Base-by-base conservation (phyloP, 768 basidiomycete species). In the Clitopilus hobsonii region DNA sequence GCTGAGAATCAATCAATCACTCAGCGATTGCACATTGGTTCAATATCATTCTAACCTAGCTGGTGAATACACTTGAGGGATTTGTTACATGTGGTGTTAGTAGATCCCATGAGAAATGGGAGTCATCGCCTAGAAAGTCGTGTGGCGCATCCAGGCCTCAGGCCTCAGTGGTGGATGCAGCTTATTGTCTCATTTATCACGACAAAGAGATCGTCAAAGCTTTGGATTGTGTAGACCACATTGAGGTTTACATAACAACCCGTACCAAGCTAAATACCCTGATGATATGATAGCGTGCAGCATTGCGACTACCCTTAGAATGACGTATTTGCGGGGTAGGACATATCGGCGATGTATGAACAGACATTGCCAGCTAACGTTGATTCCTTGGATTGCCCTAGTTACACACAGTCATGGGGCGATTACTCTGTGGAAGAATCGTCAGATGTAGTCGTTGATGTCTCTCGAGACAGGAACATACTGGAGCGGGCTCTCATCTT, bases 401-500 rank as follows among this genome's bases (percentile, higher is more conserved):
- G 60, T 58, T 63, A 61, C 47, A 61, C 57, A 58, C 59, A 18
- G 26, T 36, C 56, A 23, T 45, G 41, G 56, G 61, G 55, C 64
- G 61, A 65, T 75, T 76, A 76, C 69, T 75, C 75, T 75, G 69
- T n/a, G 50, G 26, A 28, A 41, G 51, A 54, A 59, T 14, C 23
- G 22, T 50, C 14, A 51, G 49, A 24, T 30, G 25, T 49, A 25
- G 10, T 22, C 7, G 16, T 13, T 48, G 52, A 55, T 14, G 48
- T 20, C 5, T 13, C 6, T 27, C 18, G 49, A 16, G 6, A 51
- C 24, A 55, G 20, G 62, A 38, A 87, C 91, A 61, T 64, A 93
- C 91, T 93, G 81, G 91, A 93, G 75, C 91, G 91, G 60, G 91
- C 91, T 72, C 91, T 85, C 91, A 93, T 93, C 83, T 94, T 94